Evolutionary conservation across 1,284 basidiomycete genomes (phyloP), one percentile per base, ranked within the genome.

Genomic region (Golubevia pallescens): DNA sequence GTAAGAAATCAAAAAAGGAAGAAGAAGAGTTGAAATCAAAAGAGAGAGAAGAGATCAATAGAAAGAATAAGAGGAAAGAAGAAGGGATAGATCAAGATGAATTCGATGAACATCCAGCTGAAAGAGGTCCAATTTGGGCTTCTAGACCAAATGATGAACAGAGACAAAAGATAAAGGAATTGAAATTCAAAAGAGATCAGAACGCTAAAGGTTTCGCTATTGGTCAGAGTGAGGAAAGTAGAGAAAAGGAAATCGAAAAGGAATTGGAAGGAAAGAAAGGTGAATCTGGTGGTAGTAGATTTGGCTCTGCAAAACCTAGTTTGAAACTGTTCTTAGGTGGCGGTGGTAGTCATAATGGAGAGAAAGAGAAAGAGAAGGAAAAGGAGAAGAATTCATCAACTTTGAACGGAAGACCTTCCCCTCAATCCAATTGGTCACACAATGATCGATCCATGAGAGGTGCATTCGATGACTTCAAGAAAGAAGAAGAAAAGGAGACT

Each of bases 111-210:
- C 65, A 67, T 23, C 65, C 66, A 13, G 71, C 70, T 59, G 61
- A 73, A 14, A 68, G 73, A 16, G 76, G 77, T 54, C 75, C 77
- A 10, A 71, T 71, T 0, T 78, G 75, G 75, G 77, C 75, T 6
- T 72, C 69, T 10, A 69, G 75, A 48, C 77, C 77, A 1, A 68
- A 77, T 53, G 73, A 77, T 51, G 67, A 59, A 59, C 77, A 78
- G 52, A 70, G 77, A 32, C 68, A 71, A 57, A 77, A 75, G 58
- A 70, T 78, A 21, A 72, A 69, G 60, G 73, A 74, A 56, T 23
- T 38, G 21, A 24, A 57, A 61, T 66, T 70, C 67, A 75, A 73
- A 56, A 71, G 74, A 20, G 65, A 73, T 48, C 67, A 72, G 32
- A 63, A 60, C 2, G 42, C 42, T 16, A 48, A 48, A 48, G 42